phyloP scores from a whole-genome alignment of 768 basidiomycete genomes.

The Suillus variegatus region DNA sequence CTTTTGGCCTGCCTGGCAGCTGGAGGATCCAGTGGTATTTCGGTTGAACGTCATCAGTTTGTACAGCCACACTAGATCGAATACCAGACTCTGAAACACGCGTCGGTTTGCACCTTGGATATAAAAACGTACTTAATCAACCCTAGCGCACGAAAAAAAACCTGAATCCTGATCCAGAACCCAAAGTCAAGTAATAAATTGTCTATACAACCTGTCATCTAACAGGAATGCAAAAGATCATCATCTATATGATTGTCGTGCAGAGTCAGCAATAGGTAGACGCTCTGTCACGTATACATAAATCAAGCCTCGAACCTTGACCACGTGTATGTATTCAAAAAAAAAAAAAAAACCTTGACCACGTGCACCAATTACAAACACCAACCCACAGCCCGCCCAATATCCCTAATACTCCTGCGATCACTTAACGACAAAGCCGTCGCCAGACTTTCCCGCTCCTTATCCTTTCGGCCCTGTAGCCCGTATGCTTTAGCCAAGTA shows the following conservation, averaged over 20 bases:
- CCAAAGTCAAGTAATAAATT: background rate
- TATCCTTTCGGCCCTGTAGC: slow-evolving; percentile 67
- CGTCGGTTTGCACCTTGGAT: background rate
- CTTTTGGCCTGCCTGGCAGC: background rate
- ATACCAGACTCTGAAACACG: background rate
- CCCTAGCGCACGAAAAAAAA: background rate
- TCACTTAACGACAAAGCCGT: slow-evolving; percentile 69
- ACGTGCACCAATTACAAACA: slow-evolving; percentile 45
- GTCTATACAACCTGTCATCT: background rate
- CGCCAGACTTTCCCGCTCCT: slow-evolving; percentile 73
- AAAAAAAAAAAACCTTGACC: background rate
- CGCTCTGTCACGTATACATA: background rate
- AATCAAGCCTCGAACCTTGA: background rate
- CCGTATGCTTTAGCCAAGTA: slow-evolving; percentile 83
- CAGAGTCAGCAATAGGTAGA: background rate
- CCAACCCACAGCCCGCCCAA: slow-evolving; percentile 66
- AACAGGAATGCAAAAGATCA: background rate
- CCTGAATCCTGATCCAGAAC: background rate
- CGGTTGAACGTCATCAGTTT: background rate
- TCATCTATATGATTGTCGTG: background rate
- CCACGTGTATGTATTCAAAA: too few species aligned
- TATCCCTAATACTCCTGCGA: slow-evolving; percentile 61
- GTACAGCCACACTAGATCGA: background rate
- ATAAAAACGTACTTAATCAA: background rate
- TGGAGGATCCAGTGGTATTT: background rate